Evolutionary conservation across 2,329 filamentous ascomycete species (phyloP).

Genomic region (Metarhizium anisopliae): DNA sequence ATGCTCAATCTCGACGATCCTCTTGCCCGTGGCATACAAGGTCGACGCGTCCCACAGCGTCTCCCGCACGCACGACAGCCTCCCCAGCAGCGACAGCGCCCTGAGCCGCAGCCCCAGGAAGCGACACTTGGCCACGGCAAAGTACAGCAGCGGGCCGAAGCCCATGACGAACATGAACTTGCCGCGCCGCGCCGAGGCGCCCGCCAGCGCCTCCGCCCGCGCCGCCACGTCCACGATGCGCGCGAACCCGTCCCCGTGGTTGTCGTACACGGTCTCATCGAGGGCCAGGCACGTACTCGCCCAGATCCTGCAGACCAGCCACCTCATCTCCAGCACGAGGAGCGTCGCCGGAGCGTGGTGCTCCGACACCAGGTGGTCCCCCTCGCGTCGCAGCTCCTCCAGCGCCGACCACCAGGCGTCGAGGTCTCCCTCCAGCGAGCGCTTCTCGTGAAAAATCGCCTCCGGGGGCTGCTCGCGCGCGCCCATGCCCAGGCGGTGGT

Average conservation of each 20-base stretch:
- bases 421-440: constrained; percentile 12
- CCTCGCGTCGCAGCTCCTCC: constrained; percentile 2
- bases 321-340: constrained; percentile 21
- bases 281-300: constrained; percentile 17
- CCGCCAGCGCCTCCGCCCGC: constrained; percentile 5
- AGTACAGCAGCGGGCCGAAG: constrained; percentile 28
- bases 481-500: constrained; percentile 15
- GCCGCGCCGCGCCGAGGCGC: constrained; percentile 8
- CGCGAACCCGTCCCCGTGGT: constrained; percentile 18
- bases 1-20: constrained; percentile 31
- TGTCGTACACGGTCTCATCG: constrained; percentile 27
- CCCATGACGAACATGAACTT: constrained; percentile 33
- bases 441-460: constrained; percentile 15
- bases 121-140: constrained; percentile 29
- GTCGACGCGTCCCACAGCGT: constrained; percentile 26
- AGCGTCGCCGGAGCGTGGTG: neutral
- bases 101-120: constrained; percentile 23
- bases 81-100: constrained; percentile 23
- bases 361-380: neutral
- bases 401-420: constrained; percentile 22
- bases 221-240: constrained; percentile 20
- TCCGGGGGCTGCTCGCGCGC: constrained; percentile 7
- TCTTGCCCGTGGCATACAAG: constrained; percentile 21
- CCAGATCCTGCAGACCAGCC: constrained; percentile 25
- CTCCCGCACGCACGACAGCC: constrained; percentile 22